phyloP scores from a whole-genome alignment of 306 rosid genomes.

The Pyrus bretschneideri region DNA sequence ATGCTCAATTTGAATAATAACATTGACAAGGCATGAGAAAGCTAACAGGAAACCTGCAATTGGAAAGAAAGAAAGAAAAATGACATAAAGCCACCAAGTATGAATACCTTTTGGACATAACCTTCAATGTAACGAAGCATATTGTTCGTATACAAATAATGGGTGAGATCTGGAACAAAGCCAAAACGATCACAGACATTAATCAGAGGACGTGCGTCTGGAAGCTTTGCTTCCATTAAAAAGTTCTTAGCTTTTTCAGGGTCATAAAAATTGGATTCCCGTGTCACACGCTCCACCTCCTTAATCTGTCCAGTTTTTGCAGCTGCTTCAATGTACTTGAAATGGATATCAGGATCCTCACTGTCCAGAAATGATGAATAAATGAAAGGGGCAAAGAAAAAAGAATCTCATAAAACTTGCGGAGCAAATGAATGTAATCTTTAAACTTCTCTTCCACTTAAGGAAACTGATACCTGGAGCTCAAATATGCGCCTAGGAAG shows the following conservation, averaged over 20 bases:
- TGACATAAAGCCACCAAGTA: conserved; percentile 1
- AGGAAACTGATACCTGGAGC: conserved; percentile 65
- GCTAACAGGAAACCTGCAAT: not conserved
- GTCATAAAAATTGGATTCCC: conserved; percentile 94
- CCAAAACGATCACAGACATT: conserved; percentile 99
- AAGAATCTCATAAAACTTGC: not conserved
- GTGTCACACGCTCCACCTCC: conserved; percentile 98
- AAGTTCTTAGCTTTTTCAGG: conserved; percentile 93
- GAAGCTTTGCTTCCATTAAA: conserved; percentile 98
- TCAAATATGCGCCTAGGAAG: conserved; percentile 91
- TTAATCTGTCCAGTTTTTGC: conserved; percentile 99
- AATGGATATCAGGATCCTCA: conserved; percentile 99
- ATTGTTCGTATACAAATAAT: conserved; percentile 81
- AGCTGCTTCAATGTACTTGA: conserved; percentile 97
- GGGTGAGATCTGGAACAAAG: conserved; percentile 96
- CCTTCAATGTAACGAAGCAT: conserved; percentile 99
- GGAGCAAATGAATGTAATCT: not conserved
- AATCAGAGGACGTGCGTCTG: conserved; percentile 93
- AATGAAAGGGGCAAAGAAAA: not conserved
- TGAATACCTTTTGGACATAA: conserved; percentile 91
- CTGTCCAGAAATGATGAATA: conserved; percentile 32
- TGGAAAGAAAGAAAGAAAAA: not conserved
- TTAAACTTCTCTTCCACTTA: not conserved
- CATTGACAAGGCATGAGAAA: not conserved
- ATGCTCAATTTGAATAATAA: not conserved